A percentile compares a stretch with the other conserved stretches of the same genome.
phyloP scores from a whole-genome alignment of 2,329 filamentous ascomycete species.

The Oidium heveae region DNA sequence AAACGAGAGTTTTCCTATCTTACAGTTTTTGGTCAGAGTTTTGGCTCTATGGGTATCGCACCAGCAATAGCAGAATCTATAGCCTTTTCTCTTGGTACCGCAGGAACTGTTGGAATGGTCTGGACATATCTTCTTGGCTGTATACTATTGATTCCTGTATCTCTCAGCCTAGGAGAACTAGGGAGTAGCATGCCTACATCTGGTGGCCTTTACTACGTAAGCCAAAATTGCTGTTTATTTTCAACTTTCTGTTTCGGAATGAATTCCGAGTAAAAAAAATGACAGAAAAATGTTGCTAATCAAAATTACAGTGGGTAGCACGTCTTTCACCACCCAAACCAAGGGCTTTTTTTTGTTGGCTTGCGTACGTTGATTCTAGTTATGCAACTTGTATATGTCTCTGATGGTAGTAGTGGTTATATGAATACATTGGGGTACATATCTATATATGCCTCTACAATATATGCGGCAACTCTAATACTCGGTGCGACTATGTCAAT shows the following conservation, averaged over 20 bases:
- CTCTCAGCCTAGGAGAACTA: conserved; percentile 30
- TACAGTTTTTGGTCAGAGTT: conserved; percentile 35
- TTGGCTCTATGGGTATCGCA: conserved; percentile 33
- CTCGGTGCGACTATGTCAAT: conserved; percentile 11
- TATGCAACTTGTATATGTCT: no score
- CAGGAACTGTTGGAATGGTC: conserved; percentile 33
- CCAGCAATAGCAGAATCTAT: conserved; percentile 34
- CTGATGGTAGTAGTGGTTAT: conserved; percentile 8
- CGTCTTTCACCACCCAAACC: conserved; percentile 10
- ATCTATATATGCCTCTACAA: conserved; percentile 14
- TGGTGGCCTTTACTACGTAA: conserved; percentile 26
- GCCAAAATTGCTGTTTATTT: neutral
- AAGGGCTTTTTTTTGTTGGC: conserved; percentile 14
- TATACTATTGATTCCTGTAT: conserved; percentile 30
- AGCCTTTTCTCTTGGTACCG: conserved; percentile 27
- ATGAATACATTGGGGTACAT: conserved; percentile 15
- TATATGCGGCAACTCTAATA: conserved; percentile 13
- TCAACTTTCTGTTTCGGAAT: neutral
- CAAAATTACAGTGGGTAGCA: conserved; percentile 11
- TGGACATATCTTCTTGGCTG: conserved; percentile 37
- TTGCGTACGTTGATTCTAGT: conserved; percentile 9
- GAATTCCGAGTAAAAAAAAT: no score
- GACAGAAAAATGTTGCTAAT: conserved; percentile 1
- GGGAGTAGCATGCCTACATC: conserved; percentile 30
- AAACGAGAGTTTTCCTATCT: conserved; percentile 33